These are phyloP conservation scores for Penicillium bovifimosum DNA, from an alignment of 495 filamentous ascomycete species.

Conservation along the genomic window DNA sequence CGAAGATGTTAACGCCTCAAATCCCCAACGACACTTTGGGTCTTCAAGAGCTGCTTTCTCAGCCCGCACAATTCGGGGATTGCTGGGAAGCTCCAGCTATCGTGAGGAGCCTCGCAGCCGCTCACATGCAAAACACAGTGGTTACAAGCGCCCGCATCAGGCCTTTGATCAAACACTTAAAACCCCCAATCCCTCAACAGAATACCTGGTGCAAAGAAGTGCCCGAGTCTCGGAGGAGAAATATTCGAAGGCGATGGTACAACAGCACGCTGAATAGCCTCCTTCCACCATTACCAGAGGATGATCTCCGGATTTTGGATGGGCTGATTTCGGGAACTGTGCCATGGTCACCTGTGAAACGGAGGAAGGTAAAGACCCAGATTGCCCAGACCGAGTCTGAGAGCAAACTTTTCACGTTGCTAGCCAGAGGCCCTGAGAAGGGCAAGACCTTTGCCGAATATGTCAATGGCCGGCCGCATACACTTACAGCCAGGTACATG, in stretches of 20 bases:
- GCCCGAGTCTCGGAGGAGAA: conserved; percentile 45
- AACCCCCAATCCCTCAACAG: conserved; percentile 50
- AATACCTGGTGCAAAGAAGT: conserved; percentile 62
- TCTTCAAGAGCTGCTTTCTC: conserved; percentile 17
- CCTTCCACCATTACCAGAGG: conserved; percentile 64
- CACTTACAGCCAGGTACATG: conserved; percentile 43
- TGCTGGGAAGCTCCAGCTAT: conserved; percentile 34
- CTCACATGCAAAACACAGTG: conserved; percentile 29
- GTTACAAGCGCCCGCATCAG: conserved; percentile 18
- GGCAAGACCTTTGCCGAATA: conserved; percentile 29
- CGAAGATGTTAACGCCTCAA: conserved; percentile 38
- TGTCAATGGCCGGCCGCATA: conserved; percentile 33
- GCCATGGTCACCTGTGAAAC: conserved; percentile 36
- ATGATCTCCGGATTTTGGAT: conserved; percentile 59
- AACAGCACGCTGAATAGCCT: conserved; percentile 46
- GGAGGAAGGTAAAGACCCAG: conserved; percentile 21
- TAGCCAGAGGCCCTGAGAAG: conserved; percentile 32
- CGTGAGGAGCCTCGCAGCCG: conserved; percentile 30
- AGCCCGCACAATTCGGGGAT: conserved; percentile 21
- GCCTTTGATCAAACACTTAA: conserved; percentile 32
- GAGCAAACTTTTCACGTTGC: conserved; percentile 13
- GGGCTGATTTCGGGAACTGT: conserved; percentile 50
- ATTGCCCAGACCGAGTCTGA: conserved; percentile 3
- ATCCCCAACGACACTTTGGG: conserved; percentile 28
- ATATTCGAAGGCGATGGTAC: conserved; percentile 59